These are phyloP conservation scores for Boletus sp. DNA, from an alignment of 768 basidiomycete species.

Conservation along the genomic window DNA sequence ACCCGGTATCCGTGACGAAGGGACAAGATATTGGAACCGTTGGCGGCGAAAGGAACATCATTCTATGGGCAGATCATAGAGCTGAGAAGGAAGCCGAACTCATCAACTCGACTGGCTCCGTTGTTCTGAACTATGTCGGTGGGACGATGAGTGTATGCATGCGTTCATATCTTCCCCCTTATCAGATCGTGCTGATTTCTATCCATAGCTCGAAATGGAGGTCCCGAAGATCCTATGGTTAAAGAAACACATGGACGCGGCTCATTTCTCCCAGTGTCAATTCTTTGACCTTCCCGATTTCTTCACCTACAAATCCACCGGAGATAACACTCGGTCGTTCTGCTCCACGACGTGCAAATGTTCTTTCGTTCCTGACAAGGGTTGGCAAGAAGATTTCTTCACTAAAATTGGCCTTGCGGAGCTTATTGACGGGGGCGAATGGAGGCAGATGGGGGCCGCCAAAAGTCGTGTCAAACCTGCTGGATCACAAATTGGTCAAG, in stretches of 20 bases:
- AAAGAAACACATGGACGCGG: conserved; percentile 77
- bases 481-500: conserved; percentile 78
- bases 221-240: conserved; percentile 97
- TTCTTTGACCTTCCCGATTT: conserved; percentile 95
- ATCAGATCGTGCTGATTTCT: conserved; percentile 6
- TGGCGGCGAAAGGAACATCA: conserved; percentile 75
- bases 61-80: conserved; percentile 97
- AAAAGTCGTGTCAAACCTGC: conserved; percentile 71
- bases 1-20: conserved; percentile 71
- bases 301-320: conserved; percentile 90
- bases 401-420: conserved; percentile 74
- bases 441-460: conserved; percentile 69
- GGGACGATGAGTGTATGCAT: conserved; percentile 85
- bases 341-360: conserved; percentile 98
- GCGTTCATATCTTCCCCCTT: neutral
- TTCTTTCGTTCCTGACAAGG: conserved; percentile 80
- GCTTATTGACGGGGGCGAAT: conserved; percentile 59
- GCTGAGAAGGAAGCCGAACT: conserved; percentile 88
- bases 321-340: conserved; percentile 65
- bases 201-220: conserved; percentile 89
- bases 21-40: conserved; percentile 56
- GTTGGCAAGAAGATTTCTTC: conserved; percentile 92
- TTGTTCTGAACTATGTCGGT: conserved; percentile 92
- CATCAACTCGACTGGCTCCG: conserved; percentile 81
- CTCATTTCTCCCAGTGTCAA: conserved; percentile 70